phyloP scores from a whole-genome alignment of 1,139 yeast genomes.

The Nakaseomyces uthaithaninus region DNA sequence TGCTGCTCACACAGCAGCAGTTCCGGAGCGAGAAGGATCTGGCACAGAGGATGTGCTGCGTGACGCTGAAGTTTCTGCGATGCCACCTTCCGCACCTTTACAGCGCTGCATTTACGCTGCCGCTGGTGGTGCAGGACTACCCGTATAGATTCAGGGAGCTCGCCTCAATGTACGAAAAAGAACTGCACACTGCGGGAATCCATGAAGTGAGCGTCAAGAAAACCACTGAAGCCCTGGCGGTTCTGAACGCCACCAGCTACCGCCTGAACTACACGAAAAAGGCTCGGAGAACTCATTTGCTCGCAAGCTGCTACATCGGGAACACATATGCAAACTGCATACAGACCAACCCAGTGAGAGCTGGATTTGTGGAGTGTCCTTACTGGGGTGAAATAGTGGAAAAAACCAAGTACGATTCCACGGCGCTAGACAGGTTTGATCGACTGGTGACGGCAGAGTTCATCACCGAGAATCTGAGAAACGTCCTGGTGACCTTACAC shows the following conservation, averaged over 20 bases:
- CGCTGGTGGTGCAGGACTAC: constrained; percentile 6
- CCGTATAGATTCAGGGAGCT: constrained; percentile 1
- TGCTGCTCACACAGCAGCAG: neutral
- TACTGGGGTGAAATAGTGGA: neutral
- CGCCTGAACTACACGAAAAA: neutral
- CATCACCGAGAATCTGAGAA: constrained; percentile 34
- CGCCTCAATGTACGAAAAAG: neutral
- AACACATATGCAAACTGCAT: constrained; percentile 1
- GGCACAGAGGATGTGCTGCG: constrained; percentile 1
- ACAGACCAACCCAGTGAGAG: neutral
- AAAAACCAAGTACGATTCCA: neutral
- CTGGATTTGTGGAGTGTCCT: neutral
- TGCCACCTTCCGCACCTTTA: constrained; percentile 3
- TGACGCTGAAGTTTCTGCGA: constrained; percentile 1
- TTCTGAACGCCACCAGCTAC: neutral
- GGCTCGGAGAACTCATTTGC: neutral
- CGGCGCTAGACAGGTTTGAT: neutral
- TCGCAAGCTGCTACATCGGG: constrained; percentile 4
- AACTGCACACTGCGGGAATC: neutral
- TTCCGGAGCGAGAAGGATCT: neutral
- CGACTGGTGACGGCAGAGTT: neutral
- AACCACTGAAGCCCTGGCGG: constrained; percentile 1
- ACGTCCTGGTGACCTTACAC: constrained; percentile 60
- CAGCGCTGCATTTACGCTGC: neutral
- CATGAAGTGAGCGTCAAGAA: neutral